Conservation (phyloP, 345 rosid species). For the Corchorus capsularis region DNA sequence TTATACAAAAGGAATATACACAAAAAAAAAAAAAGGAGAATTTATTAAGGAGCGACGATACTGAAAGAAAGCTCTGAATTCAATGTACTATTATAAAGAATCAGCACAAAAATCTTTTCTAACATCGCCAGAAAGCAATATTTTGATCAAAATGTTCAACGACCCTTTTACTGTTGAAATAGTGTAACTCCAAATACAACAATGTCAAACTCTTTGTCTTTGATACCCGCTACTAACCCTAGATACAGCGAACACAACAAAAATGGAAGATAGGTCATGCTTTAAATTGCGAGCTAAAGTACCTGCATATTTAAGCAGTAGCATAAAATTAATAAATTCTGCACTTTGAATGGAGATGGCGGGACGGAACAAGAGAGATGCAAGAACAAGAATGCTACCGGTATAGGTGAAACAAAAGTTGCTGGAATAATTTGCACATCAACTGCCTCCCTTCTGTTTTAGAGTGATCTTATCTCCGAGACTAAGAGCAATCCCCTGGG, state of each 20-base stretch:
- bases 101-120: not conserved
- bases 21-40: not conserved
- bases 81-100: not conserved
- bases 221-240: not conserved
- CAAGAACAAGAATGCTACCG: slow-evolving; percentile 1
- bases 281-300: not conserved
- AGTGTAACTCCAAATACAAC: slow-evolving; percentile 11
- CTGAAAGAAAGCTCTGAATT: not conserved
- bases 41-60: not conserved
- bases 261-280: not conserved
- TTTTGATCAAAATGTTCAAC: not conserved
- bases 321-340: not conserved
- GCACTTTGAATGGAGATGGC: not conserved
- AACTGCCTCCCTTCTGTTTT: slow-evolving; percentile 75
- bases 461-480: slow-evolving; percentile 80
- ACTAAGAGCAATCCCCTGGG: slow-evolving; percentile 81
- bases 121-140: slow-evolving; percentile 1
- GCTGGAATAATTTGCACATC: slow-evolving; percentile 19
- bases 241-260: slow-evolving; percentile 15
- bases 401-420: slow-evolving; percentile 9
- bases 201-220: not conserved
- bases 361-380: not conserved
- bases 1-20: not conserved
- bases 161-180: not conserved
- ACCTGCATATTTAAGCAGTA: slow-evolving; percentile 6